These are phyloP conservation scores for Gossypium gossypioides DNA, from an alignment of 441 rosid genomes.

Conservation along the genomic window DNA sequence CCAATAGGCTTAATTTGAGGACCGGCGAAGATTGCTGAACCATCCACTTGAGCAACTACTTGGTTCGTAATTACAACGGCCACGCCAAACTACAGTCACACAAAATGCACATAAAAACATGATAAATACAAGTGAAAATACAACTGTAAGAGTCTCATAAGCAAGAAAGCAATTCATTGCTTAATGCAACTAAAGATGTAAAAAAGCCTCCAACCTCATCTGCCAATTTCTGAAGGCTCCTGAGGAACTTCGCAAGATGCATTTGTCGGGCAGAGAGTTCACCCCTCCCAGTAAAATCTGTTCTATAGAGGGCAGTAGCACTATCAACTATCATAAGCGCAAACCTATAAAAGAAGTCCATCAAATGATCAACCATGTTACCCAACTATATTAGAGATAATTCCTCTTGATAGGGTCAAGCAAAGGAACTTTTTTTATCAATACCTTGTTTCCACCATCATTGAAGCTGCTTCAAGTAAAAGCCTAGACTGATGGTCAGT, in stretches of 20 bases:
- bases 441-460: conserved; percentile 97
- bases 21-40: conserved; percentile 85
- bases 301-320: conserved; percentile 87
- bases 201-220: conserved; percentile 55
- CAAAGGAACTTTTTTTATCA: neutral
- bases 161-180: neutral
- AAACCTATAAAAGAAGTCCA: conserved; percentile 43
- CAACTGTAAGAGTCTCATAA: neutral
- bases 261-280: conserved; percentile 95
- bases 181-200: neutral
- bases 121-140: neutral
- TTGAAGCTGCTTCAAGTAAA: conserved; percentile 96
- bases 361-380: neutral
- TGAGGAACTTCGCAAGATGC: conserved; percentile 94
- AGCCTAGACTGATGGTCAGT: conserved; percentile 96
- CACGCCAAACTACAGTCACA: conserved; percentile 62
- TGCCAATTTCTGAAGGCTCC: conserved; percentile 90
- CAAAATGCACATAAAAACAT: neutral
- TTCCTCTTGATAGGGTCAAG: neutral
- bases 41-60: conserved; percentile 97
- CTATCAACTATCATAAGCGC: conserved; percentile 95
- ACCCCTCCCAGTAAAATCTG: conserved; percentile 95
- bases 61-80: conserved; percentile 93
- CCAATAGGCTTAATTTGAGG: conserved; percentile 95
- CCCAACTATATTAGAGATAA: neutral